Base-by-base conservation (phyloP, 208 protist species). In the Novymonas esmeraldas region DNA sequence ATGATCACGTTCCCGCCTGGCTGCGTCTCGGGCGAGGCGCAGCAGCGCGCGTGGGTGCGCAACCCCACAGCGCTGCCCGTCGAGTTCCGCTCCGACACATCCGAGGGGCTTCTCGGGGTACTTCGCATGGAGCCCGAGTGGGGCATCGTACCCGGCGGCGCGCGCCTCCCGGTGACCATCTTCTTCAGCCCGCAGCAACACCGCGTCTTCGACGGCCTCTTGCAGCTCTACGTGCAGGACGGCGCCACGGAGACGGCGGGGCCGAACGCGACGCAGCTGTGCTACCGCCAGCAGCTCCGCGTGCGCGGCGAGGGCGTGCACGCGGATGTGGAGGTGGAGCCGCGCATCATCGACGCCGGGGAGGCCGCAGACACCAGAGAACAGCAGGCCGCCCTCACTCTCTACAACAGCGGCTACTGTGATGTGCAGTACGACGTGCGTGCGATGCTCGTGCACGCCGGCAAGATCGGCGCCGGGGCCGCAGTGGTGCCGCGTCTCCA, bases 391-490 rank as follows among this genome's bases (percentile, higher is more conserved):
- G 67, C 75, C 29, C 78, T 95, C 58, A 95, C 89, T 6, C 74
- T 97, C 20, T 97, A 92, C 79, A 96, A 95, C 72, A 93, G 88
- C 67, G 74, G 89, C 56, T 24, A 85, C 9, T 93, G 89, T 70
- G 85, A 85, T 1, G 79, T 94, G 61, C 67, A 63, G 62, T 96
- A 93, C 70, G 80, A 93, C 63, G 81, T 97, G 29, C 79, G 88
- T n/a, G 68, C 66, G 48, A 62, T 90, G 33, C 57, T 67, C 11
- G 55, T 50, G 31, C 52, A 14, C 36, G 6, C 28, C 3, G 10
- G 49, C 33, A 28, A 52, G 24, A 5, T 24, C 6, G 29, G 59
- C 49, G 18, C 45, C 39, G 56, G 56, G 14, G 62, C 49, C 39
- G 14, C 50, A 62, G 66, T 74, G 36, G 74, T 42, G 70, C 76